These are phyloP conservation scores for Zasmidium angulare DNA, from an alignment of 2,329 filamentous ascomycete genomes.

Conservation along the genomic window DNA sequence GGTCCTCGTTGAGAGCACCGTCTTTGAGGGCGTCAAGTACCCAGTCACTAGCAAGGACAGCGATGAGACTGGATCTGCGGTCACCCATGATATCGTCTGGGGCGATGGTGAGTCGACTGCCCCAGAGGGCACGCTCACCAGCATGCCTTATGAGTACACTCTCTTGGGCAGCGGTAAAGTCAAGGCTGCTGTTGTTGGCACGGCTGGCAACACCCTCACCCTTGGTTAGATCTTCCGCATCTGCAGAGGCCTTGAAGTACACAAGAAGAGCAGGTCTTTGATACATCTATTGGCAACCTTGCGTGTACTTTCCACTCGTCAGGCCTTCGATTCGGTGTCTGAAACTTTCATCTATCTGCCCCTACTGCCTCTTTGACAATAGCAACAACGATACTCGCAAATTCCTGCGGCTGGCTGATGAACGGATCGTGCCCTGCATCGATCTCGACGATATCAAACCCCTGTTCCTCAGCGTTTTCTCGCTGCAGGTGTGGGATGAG, in stretches of 20 bases:
- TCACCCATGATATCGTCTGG: conserved; percentile 41
- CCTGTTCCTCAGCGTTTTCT: conserved; percentile 7
- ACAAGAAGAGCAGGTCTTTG: too few relatives aligned
- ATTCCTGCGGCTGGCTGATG: conserved; percentile 9
- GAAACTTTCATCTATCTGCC: too few relatives aligned
- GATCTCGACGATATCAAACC: conserved; percentile 10
- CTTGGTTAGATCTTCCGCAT: conserved; percentile 23
- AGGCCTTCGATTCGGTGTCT: too few relatives aligned
- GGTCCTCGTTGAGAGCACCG: conserved; percentile 45
- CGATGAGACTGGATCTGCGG: conserved; percentile 38
- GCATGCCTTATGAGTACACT: conserved; percentile 37
- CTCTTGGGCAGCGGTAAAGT: conserved; percentile 37
- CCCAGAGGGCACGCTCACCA: conserved; percentile 33
- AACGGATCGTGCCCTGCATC: conserved; percentile 12
- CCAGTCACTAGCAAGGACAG: conserved; percentile 36
- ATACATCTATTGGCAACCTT: too few relatives aligned
- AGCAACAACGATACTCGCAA: conserved; percentile 7
- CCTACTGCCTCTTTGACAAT: not conserved
- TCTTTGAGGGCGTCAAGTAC: conserved; percentile 36
- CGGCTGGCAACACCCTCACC: conserved; percentile 40
- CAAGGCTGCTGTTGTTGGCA: conserved; percentile 41
- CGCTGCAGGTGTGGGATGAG: conserved; percentile 6
- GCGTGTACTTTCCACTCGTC: too few relatives aligned
- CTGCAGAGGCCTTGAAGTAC: too few relatives aligned
- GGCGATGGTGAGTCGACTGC: conserved; percentile 37